Base-by-base conservation (phyloP, 495 filamentous ascomycete species). In the Platismatia glauca region DNA sequence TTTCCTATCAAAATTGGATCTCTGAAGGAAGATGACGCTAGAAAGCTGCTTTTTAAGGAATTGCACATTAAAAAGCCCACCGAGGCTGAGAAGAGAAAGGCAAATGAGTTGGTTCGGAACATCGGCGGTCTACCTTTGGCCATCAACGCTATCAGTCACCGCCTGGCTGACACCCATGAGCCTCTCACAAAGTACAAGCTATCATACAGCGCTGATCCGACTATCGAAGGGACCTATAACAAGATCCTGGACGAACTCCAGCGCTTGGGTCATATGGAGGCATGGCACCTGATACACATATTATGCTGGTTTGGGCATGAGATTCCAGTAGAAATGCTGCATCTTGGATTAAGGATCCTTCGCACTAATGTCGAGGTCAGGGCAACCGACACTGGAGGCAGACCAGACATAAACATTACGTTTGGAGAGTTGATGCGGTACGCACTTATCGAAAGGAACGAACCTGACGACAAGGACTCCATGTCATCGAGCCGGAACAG, bases 81-180 rank as follows among this genome's bases (percentile, higher is more conserved):
- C 0, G 71, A 73, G 4, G 80, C 83, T 29, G 88, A 92, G 62
- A 69, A 78, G 35, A 75, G 71, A 46, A 81, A 84, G 58, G 86
- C 86, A 0, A 79, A 75, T 9, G 84, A 90, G 60, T 67, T 93
- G 31, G 88, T 91, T 2, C 76, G 82, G 48, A 72, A 87, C 55
- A 85, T 91, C 73, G 87, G 86, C 33, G 81, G 83, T 63, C 75
- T 93, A 15, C 89, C 89, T 18, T 72, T 92, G 22, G 89, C 89
- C 56, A 91, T 94, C 44, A 87, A 91, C 67, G 86, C 88, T 6
- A 86, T 89, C 7, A 87, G 88, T 12, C 86, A 87, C 62, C 84
- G 88, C 31, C 78, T 94, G 12, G 89, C 84, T 53, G 82, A 84
- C 3, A 90, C 85, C 0, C 75, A 81, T 29, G 87, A 89, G 64